Conservation (phyloP, 148 eudicot species). For the Suaeda aralocaspica region DNA sequence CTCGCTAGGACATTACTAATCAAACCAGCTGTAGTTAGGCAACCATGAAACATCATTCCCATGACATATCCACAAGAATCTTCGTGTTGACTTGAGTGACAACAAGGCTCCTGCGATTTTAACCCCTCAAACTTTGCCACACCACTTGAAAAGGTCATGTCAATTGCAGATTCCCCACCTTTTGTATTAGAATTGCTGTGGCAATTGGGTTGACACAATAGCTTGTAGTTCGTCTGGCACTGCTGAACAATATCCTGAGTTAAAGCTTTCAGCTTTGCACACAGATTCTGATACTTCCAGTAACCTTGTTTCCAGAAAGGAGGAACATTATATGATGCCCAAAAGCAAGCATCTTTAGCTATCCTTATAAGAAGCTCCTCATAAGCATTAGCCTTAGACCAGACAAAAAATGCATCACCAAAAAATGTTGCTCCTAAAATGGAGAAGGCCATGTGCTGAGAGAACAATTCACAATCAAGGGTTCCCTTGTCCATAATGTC, state of each 20-base stretch:
- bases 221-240: constrained; percentile 33
- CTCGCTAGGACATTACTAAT: constrained; percentile 42
- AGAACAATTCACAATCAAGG: constrained; percentile 40
- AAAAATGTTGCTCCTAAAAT: constrained; percentile 47
- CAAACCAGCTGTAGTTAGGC: constrained; percentile 45
- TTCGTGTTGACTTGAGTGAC: constrained; percentile 23
- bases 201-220: constrained; percentile 18
- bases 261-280: constrained; percentile 37
- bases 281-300: constrained; percentile 42
- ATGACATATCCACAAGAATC: constrained; percentile 42
- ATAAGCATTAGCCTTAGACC: constrained; percentile 50
- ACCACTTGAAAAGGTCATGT: constrained; percentile 3
- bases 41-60: constrained; percentile 59
- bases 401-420: constrained; percentile 49
- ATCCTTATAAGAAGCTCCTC: constrained; percentile 49
- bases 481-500: constrained; percentile 30
- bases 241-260: constrained; percentile 46
- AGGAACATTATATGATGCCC: constrained; percentile 50
- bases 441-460: constrained; percentile 51
- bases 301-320: constrained; percentile 53
- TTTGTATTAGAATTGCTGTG: constrained; percentile 12
- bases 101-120: constrained; percentile 23
- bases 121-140: constrained; percentile 9
- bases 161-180: constrained; percentile 11
- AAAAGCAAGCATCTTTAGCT: constrained; percentile 51